Conservation (phyloP, 768 basidiomycete genomes). For the Tephrocybe sp. region DNA sequence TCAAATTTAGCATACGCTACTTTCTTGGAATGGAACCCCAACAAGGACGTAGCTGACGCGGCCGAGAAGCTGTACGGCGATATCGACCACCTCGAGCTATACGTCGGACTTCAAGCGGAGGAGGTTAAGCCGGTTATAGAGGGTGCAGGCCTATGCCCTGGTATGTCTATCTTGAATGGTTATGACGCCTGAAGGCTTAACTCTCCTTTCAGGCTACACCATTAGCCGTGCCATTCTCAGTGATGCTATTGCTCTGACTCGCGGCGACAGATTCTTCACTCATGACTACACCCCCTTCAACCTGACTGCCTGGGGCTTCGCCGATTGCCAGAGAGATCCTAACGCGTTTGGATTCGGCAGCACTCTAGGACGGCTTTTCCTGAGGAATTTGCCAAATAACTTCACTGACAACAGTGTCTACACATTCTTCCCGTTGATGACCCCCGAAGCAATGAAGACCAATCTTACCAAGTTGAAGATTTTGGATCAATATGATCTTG, state of each 20-base stretch:
- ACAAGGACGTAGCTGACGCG: conserved; percentile 63
- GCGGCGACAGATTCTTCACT: conserved; percentile 83
- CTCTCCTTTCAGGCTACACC: conserved; percentile 74
- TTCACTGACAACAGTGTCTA: conserved; percentile 71
- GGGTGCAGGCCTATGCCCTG: conserved; percentile 85
- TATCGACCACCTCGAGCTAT: conserved; percentile 78
- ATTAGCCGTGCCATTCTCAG: conserved; percentile 83
- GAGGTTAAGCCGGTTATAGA: conserved; percentile 72
- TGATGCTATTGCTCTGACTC: conserved; percentile 84
- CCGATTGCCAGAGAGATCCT: conserved; percentile 77
- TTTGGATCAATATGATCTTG: conserved; percentile 53
- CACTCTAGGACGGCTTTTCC: conserved; percentile 70
- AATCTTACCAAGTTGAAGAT: conserved; percentile 58
- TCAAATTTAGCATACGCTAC: conserved; percentile 60
- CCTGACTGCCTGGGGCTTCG: conserved; percentile 82
- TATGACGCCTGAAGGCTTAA: no score
- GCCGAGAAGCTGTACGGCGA: conserved; percentile 79
- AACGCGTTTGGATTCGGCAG: conserved; percentile 75
- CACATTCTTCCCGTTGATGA: conserved; percentile 90
- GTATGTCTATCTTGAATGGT: conserved; percentile 31
- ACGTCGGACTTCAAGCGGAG: conserved; percentile 80
- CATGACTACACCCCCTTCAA: conserved; percentile 81
- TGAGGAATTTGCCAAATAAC: conserved; percentile 72
- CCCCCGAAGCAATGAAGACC: conserved; percentile 65
- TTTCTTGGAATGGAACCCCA: conserved; percentile 83